phyloP scores from a whole-genome alignment of 1,284 basidiomycete species.

The Sanguinoderma infundibulare region DNA sequence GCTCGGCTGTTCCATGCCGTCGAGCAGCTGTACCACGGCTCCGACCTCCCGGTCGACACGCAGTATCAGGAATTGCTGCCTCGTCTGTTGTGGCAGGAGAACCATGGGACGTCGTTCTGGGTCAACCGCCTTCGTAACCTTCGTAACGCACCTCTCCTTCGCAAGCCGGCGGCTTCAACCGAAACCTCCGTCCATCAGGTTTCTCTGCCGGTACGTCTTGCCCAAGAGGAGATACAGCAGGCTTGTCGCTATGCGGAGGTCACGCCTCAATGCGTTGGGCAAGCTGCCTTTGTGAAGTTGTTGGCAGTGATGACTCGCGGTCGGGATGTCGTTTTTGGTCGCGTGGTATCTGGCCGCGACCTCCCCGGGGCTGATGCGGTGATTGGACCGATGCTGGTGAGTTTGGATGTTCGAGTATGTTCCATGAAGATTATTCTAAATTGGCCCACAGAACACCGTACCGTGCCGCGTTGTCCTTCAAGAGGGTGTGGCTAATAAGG shows the following conservation, averaged over 20 bases:
- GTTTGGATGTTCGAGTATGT: conserved; percentile 26
- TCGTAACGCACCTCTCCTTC: conserved; percentile 26
- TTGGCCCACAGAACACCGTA: conserved; percentile 45
- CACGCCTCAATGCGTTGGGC: conserved; percentile 44
- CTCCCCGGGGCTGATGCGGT: conserved; percentile 47
- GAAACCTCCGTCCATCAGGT: conserved; percentile 7
- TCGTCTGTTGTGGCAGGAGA: conserved; percentile 41
- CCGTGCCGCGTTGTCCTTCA: conserved; percentile 46
- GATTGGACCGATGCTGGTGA: conserved; percentile 53
- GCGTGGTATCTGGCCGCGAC: conserved; percentile 51
- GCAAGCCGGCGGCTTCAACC: conserved; percentile 3
- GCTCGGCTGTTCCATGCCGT: conserved; percentile 41
- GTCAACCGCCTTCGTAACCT: conserved; percentile 36
- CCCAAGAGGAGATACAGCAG: conserved; percentile 6
- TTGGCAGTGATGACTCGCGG: conserved; percentile 38
- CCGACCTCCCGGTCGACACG: conserved; percentile 17
- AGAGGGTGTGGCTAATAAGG: conserved; percentile 35
- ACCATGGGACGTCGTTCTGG: conserved; percentile 47
- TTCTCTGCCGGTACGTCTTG: conserved; percentile 2
- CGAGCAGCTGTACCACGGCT: conserved; percentile 37
- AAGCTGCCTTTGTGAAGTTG: conserved; percentile 48
- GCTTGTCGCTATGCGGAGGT: conserved; percentile 27
- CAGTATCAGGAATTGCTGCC: conserved; percentile 44
- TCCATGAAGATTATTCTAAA: conserved; percentile 4
- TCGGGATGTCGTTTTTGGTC: conserved; percentile 51